Evolutionary conservation across 2,329 filamentous ascomycete genomes (phyloP), one percentile per base, ranked within the genome.

Genomic region (Colletotrichum sp.): DNA sequence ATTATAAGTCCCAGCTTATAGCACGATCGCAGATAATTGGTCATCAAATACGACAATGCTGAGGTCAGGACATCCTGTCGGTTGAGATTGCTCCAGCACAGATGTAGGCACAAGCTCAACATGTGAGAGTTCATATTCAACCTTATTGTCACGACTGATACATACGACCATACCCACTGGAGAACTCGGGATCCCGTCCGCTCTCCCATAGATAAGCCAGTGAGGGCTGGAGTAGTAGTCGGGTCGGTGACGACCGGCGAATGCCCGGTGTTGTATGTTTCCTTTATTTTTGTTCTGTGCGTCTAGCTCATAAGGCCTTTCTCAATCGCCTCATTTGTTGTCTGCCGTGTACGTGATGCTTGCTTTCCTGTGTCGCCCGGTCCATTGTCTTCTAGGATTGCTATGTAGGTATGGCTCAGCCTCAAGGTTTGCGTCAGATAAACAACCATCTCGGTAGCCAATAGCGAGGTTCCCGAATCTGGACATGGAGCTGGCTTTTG

Each of bases 131-230:
- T 18, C 6, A 64, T 64, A 39, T 10, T 39, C 30, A 18, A 21
- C 5, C 39, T 16, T 39, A 21, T 15, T 4, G 1, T 0, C 1
- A 0, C 0, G 0, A 1, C 10, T n/a, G 8, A 0, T 9, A 65
- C 34, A 43, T 65, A 43, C 61, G 61, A 65, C 61, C 61, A 65
- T n/a, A 65, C 61, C 61, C 61, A 65, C 61, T 39, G 61, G 61
- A 65, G 15, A 65, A 28, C 61, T 65, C 61, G 61, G 61, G 61
- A 65, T 65, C 61, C 61, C 61, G 61, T 65, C 34, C 61, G 61
- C 34, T 65, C 61, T 43, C 61, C 61, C 34, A 65, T 65, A 65
- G 34, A 18, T 39, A 39, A 39, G 15, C 36, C 36, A 39, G 36
- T 39, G 36, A 39, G 36, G 36, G 36, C 36, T 39, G 36, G 36